Evolutionary conservation across 305 asterid genomes (phyloP).

Genomic region (Solanum hybrid): DNA sequence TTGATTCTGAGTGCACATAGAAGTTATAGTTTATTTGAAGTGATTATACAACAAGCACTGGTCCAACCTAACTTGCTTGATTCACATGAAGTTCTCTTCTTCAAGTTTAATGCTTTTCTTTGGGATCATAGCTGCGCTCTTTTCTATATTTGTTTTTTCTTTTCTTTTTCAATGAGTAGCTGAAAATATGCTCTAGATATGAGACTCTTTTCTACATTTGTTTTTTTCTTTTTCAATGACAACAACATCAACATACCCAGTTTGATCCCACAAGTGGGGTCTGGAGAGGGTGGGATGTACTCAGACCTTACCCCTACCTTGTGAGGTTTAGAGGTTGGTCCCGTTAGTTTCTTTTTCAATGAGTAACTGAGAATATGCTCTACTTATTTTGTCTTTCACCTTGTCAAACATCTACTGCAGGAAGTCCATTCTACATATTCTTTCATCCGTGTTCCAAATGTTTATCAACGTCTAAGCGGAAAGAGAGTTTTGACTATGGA

Average conservation of each 20-base stretch:
- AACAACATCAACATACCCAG: neutral
- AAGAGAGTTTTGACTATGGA: conserved; percentile 90
- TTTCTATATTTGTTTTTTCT: neutral
- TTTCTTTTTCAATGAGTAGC: neutral
- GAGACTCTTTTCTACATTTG: neutral
- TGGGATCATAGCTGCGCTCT: neutral
- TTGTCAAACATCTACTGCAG: conserved; percentile 39
- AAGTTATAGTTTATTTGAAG: neutral
- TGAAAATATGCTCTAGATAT: neutral
- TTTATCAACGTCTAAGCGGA: conserved; percentile 52
- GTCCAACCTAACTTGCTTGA: neutral
- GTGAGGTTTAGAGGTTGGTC: neutral
- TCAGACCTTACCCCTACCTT: neutral
- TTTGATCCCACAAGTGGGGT: neutral
- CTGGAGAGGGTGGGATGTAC: neutral
- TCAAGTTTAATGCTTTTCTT: neutral
- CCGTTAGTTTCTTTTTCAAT: neutral
- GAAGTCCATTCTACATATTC: conserved; percentile 63
- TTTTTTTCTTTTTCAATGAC: neutral
- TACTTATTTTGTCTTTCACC: neutral
- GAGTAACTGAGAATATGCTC: neutral
- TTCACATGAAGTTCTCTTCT: neutral
- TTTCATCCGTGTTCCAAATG: conserved; percentile 66
- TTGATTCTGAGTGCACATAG: neutral
- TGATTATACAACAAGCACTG: neutral